Base-by-base conservation (phyloP, 192 early-diverging fungal species). In the Umbelopsis sp. region DNA sequence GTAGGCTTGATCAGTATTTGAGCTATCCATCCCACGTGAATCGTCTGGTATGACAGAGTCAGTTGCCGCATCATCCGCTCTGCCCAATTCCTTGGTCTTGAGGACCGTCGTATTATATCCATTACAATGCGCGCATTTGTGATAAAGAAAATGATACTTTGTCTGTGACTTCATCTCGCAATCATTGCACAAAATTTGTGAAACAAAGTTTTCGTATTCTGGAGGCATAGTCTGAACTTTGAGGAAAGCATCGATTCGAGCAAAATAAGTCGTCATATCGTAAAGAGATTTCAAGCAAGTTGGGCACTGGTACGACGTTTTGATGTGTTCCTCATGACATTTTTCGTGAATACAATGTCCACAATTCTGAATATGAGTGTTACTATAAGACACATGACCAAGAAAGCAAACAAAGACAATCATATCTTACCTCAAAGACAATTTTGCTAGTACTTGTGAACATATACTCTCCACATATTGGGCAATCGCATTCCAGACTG, bases 391-490 rank as follows among this genome's bases (percentile, higher is more conserved):
- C 34, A 34, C 29, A 14, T 36, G 47, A 16, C 16, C 2, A 21
- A n/a, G 22, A 21, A 31, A 45, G 4, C 12, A 24, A 20, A 36
- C 45, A 12, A 45, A 47, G 21, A 29, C 36, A 47, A 32, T 5
- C n/a, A 4, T 52, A 22, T n/a, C 73, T 66, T 82, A 92, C 91
- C 94, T 95, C 94, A 76, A 93, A 94, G 17, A 93, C 92, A 3
- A 96, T 89, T 0, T 85, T 86, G 11, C 87, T 86, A 2, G 90
- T 90, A 3, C 94, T 96, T 10, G 93, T 97, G 66, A 96, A 95
- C 85, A 99, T 90, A 76, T 91, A 92, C 73, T 99, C 96, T 26
- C 95, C 94, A 83, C 97, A 99, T 67, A 99, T 97, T 6, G 96
- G 96, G 69, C 97, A 99, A 77, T 98, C 92, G 66, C 89, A 87